A percentile compares a stretch with the other conserved stretches of the same genome.
phyloP scores from a whole-genome alignment of 495 filamentous ascomycete genomes.

The Neurospora discreta region DNA sequence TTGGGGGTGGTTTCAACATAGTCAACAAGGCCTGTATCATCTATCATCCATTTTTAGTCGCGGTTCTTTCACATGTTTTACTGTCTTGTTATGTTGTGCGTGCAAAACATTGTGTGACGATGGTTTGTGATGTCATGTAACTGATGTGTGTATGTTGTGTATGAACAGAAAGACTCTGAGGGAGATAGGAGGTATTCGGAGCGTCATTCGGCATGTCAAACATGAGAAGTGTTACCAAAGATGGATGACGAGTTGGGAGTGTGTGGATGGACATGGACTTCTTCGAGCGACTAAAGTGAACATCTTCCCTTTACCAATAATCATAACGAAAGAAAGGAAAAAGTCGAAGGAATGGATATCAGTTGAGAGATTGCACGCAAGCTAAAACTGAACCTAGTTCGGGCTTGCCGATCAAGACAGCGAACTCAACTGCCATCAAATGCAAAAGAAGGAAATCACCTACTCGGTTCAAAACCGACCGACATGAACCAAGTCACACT shows the following conservation, averaged over 20 bases:
- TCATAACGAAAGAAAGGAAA: neutral
- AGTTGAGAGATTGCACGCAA: neutral
- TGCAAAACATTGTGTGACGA: neutral
- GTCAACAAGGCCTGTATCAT: slow-evolving; percentile 9
- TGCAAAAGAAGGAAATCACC: neutral
- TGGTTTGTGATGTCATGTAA: neutral
- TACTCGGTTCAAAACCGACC: neutral
- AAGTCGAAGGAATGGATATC: neutral
- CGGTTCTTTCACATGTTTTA: neutral
- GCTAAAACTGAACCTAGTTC: neutral
- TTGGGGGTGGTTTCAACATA: neutral
- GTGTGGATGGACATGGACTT: neutral
- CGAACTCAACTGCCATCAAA: no score
- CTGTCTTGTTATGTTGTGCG: neutral
- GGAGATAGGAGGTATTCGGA: neutral
- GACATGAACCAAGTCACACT: neutral
- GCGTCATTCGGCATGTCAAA: neutral
- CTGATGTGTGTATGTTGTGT: neutral
- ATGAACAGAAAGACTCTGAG: neutral
- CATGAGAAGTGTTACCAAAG: neutral
- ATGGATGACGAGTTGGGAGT: neutral
- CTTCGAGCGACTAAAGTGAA: neutral
- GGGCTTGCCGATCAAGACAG: neutral
- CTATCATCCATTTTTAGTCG: neutral
- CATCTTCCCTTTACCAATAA: neutral